Base-by-base conservation (phyloP, 2,329 filamentous ascomycete genomes). In the Escovopsis sp. region DNA sequence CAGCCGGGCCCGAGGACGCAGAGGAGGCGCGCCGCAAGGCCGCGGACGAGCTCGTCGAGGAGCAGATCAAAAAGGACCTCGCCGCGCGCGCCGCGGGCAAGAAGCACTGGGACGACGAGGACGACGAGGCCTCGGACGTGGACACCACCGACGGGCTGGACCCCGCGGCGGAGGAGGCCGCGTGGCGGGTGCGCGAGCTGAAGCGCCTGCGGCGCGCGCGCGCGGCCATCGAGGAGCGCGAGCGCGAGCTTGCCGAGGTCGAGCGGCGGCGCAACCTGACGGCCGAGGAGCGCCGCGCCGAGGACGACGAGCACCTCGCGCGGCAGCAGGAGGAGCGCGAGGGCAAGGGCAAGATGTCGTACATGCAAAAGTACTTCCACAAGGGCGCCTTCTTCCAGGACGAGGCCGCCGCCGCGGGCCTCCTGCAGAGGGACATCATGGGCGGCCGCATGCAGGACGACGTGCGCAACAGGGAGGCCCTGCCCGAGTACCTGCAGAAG, bases 341-440 rank as follows among this genome's bases (percentile, higher is more conserved):
- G 47, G 62, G 69, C 40, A 80, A 82, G 47, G 86, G 86, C 42
- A 82, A 89, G 63, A 85, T 91, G 71, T 75, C 75, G 2, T 95
- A 79, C 60, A 85, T 96, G 83, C 88, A 95, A 57, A 87, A 88
- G 58, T 98, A 96, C 66, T 88, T 85, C 62, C 91, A 98, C 70
- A 89, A 88, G 65, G 91, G 91, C 39, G 91, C 91, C 12, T 98
- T 96, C 67, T 96, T 85, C 68, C 83, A 82, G 51, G 85, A 88
- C 41, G 84, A 93, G 53, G 72, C 80, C 41, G 77, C 80, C 51
- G 77, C 77, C 12, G 77, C 84, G 48, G 85, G 85, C 1, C 67
- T 95, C 38, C 79, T 84, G 48, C 74, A 80, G 56, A 72, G 91
- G 38, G 85, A 95, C 56, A 71, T 95, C 49, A 94, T 94, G 77